Evolutionary conservation across 2,329 filamentous ascomycete species (phyloP).

Genomic region (Fusarium acutatum): DNA sequence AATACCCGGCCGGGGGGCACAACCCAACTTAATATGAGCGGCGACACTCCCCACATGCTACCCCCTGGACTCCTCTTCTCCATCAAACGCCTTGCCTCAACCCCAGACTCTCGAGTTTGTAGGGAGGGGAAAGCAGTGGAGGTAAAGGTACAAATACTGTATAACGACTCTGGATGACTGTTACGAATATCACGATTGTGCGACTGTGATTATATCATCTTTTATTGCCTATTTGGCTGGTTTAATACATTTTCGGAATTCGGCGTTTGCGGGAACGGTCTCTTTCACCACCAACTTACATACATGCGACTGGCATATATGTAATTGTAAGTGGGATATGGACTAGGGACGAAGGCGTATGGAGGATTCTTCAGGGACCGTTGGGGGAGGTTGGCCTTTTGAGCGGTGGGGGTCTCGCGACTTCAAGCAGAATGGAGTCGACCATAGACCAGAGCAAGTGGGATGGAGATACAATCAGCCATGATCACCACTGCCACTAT

Average conservation of each 20-base stretch:
- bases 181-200: conserved; percentile 42
- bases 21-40: conserved; percentile 17
- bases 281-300: conserved; percentile 4
- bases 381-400: conserved; percentile 22
- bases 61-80: neutral
- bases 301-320: conserved; percentile 16
- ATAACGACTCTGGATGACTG: conserved; percentile 43
- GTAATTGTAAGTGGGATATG: conserved; percentile 31
- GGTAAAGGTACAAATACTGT: conserved; percentile 23
- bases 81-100: neutral
- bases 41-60: conserved; percentile 3
- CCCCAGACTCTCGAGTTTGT: conserved; percentile 2
- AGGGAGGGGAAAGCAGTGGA: neutral
- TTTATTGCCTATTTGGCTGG: conserved; percentile 34
- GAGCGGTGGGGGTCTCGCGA: conserved; percentile 1
- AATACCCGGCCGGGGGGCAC: conserved; percentile 26
- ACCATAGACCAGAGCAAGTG: conserved; percentile 17
- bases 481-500: neutral
- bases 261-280: conserved; percentile 37
- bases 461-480: conserved; percentile 8
- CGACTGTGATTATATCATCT: conserved; percentile 35
- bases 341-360: conserved; percentile 28
- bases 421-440: conserved; percentile 1
- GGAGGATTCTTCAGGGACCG: conserved; percentile 24
- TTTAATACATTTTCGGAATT: conserved; percentile 41